Percentiles rank a stretch among this genome's conserved stretches.
Conservation (phyloP, 2,329 filamentous ascomycete genomes). For the Calycina marina region DNA sequence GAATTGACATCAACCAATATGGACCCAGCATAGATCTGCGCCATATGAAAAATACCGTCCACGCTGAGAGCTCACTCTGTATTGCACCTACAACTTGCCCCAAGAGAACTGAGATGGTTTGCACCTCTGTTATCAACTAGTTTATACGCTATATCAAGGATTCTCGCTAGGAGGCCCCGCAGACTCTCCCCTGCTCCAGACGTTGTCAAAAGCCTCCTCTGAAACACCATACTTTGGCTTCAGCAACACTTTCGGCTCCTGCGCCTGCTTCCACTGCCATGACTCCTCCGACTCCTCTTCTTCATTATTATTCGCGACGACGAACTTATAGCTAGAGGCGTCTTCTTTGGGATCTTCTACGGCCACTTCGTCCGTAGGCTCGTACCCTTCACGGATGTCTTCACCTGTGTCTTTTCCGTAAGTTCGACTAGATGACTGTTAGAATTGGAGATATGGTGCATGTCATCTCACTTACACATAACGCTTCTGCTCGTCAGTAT, state of each 20-base stretch:
- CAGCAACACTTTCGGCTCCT: constrained; percentile 12
- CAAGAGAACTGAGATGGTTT: too few relatives aligned
- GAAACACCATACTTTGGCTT: constrained; percentile 23
- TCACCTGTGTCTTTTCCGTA: constrained; percentile 33
- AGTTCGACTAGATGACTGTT: constrained; percentile 25
- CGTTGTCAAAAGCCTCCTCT: constrained; percentile 23
- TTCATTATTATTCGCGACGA: constrained; percentile 20
- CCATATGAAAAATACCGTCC: not conserved
- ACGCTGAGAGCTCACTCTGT: not conserved
- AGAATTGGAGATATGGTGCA: not conserved
- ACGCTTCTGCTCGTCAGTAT: constrained; percentile 37
- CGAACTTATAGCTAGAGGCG: constrained; percentile 20
- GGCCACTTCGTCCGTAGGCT: constrained; percentile 30
- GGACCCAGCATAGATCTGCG: not conserved
- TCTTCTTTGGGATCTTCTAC: constrained; percentile 29
- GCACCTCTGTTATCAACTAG: too few relatives aligned
- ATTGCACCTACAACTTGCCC: too few relatives aligned
- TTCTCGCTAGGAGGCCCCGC: constrained; percentile 18
- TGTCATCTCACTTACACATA: constrained; percentile 31
- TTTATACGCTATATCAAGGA: constrained; percentile 15
- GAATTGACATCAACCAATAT: not conserved
- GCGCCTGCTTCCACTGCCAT: constrained; percentile 26
- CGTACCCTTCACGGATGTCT: constrained; percentile 38
- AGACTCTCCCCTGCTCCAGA: constrained; percentile 20
- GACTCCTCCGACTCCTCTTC: constrained; percentile 27